These are phyloP conservation scores for Astrothelium macrocarpum DNA, from an alignment of 495 filamentous ascomycete species.

Conservation along the genomic window DNA sequence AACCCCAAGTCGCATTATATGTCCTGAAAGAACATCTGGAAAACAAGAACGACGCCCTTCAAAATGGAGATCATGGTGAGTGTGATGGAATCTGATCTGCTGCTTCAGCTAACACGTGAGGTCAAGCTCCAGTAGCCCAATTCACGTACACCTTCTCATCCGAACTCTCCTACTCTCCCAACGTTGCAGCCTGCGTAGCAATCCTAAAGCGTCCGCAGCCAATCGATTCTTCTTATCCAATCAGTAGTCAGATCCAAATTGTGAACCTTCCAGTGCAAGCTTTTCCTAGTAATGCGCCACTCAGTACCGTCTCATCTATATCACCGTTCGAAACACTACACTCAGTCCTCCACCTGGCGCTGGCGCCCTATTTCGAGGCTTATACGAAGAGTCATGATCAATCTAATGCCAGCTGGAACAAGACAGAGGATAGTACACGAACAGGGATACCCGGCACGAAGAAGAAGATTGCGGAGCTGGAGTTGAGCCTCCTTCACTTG, in stretches of 20 bases:
- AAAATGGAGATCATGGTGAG: constrained; percentile 38
- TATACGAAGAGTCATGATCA: constrained; percentile 76
- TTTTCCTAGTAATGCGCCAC: constrained; percentile 49
- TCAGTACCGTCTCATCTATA: constrained; percentile 56
- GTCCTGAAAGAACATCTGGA: constrained; percentile 67
- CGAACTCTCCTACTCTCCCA: constrained; percentile 68
- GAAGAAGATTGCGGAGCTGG: constrained; percentile 88
- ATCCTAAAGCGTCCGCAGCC: constrained; percentile 81
- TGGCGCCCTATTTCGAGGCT: constrained; percentile 93
- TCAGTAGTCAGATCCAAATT: constrained; percentile 79
- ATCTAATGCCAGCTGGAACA: constrained; percentile 54
- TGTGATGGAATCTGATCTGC: neutral
- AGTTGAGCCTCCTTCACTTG: constrained; percentile 76
- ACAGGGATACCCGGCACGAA: constrained; percentile 93
- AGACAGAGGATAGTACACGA: constrained; percentile 73
- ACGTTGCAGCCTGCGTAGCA: constrained; percentile 73
- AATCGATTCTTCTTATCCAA: constrained; percentile 67
- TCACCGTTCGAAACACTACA: constrained; percentile 90
- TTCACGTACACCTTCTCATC: constrained; percentile 71
- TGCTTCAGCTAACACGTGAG: neutral
- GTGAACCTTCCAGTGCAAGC: constrained; percentile 79
- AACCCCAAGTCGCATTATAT: constrained; percentile 79
- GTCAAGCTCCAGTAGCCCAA: neutral
- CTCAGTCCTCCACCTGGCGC: constrained; percentile 72
- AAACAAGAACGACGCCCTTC: constrained; percentile 10